Conservation (phyloP, 306 rosid species). For the Elaeagnus macrophylla region DNA sequence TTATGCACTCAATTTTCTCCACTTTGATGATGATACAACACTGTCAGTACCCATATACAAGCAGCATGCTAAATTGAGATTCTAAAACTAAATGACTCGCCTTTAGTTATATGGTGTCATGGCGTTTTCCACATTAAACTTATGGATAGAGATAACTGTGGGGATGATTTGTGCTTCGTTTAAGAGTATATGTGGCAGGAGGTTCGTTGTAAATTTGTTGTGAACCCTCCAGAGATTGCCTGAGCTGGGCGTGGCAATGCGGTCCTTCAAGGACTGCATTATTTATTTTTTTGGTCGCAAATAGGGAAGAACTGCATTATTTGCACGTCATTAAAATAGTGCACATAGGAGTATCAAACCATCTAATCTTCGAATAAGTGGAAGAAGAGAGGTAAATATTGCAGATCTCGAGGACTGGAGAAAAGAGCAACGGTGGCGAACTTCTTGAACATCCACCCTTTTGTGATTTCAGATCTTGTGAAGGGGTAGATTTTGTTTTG, state of each 20-base stretch:
- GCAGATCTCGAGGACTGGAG: constrained; percentile 83
- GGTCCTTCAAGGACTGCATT: constrained; percentile 45
- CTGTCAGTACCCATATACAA: constrained; percentile 20
- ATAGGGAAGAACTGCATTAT: too few relatives aligned
- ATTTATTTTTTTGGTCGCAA: too few relatives aligned
- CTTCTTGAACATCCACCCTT: constrained; percentile 56
- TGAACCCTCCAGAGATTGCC: constrained; percentile 24
- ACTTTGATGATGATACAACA: constrained; percentile 17
- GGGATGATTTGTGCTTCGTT: constrained; percentile 26
- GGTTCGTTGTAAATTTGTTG: constrained; percentile 54
- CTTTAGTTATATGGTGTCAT: constrained; percentile 39
- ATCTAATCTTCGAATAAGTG: constrained; percentile 48
- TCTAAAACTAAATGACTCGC: constrained; percentile 45
- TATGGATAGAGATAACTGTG: neutral
- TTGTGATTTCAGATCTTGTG: constrained; percentile 25
- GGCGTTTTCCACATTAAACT: constrained; percentile 31
- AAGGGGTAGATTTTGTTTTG: constrained; percentile 14
- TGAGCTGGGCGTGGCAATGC: constrained; percentile 27
- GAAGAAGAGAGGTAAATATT: constrained; percentile 45
- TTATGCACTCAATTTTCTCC: constrained; percentile 51
- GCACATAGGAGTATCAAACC: constrained; percentile 70
- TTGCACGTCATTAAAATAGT: constrained; percentile 50
- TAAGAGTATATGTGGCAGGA: constrained; percentile 61
- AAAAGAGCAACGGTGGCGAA: constrained; percentile 49
- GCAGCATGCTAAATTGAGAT: constrained; percentile 46